Conservation (phyloP, 2,329 filamentous ascomycete species). For the Meredithiella fracta region DNA sequence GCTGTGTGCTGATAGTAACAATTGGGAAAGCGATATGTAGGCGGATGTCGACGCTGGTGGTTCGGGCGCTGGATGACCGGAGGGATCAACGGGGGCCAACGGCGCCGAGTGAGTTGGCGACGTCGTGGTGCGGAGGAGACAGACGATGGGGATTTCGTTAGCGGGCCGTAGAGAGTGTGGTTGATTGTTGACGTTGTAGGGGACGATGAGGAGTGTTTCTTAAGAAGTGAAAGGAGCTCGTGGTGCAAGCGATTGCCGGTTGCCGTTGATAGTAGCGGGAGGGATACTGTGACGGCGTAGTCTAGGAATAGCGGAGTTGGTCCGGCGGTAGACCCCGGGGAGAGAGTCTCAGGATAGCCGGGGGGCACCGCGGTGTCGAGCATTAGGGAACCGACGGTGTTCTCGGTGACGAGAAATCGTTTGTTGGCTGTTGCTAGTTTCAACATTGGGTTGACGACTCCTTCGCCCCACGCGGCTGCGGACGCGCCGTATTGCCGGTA, state of each 20-base stretch:
- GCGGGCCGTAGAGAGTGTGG: slow-evolving; percentile 11
- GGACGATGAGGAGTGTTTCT: neutral
- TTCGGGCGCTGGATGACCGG: neutral
- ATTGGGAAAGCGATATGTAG: slow-evolving; percentile 3
- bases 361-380: slow-evolving; percentile 3
- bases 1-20: slow-evolving; percentile 3
- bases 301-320: slow-evolving; percentile 9
- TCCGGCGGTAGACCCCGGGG: neutral
- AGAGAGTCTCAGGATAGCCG: neutral
- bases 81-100: too few relatives aligned
- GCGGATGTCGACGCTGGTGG: neutral
- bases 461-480: slow-evolving; percentile 7
- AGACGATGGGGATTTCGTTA: slow-evolving; percentile 10
- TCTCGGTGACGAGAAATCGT: slow-evolving; percentile 5
- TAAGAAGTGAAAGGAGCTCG: slow-evolving; percentile 4
- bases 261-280: slow-evolving; percentile 2
- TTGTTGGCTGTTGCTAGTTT: slow-evolving; percentile 6
- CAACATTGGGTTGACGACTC: slow-evolving; percentile 10
- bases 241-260: slow-evolving; percentile 9
- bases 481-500: slow-evolving; percentile 7
- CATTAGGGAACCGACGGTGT: slow-evolving; percentile 6
- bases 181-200: slow-evolving; percentile 5
- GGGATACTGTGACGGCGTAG: slow-evolving; percentile 8
- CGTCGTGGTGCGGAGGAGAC: slow-evolving; percentile 6
- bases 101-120: neutral